These are phyloP conservation scores for Lachnellula hyalina DNA, from an alignment of 2,329 filamentous ascomycete genomes.

Conservation along the genomic window DNA sequence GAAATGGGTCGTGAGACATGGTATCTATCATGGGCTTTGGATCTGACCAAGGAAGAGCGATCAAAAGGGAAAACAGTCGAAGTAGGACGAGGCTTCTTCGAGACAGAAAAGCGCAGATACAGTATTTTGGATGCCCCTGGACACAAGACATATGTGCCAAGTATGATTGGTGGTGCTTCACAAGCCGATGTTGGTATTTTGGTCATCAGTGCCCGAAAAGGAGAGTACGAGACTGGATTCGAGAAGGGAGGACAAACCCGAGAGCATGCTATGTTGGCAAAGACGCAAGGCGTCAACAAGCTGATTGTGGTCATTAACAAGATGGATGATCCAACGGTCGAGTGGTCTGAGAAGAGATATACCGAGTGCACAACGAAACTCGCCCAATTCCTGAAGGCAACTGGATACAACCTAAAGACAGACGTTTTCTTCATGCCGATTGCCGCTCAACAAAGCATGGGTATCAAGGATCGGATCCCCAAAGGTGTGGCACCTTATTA, in stretches of 20 bases:
- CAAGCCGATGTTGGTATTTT: conserved; percentile 92
- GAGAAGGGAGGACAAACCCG: conserved; percentile 94
- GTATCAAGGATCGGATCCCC: conserved; percentile 84
- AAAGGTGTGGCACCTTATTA: conserved; percentile 77
- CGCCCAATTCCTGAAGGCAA: conserved; percentile 77
- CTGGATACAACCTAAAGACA: conserved; percentile 90
- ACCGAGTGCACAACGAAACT: conserved; percentile 92
- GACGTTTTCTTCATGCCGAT: conserved; percentile 96
- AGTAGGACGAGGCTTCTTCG: conserved; percentile 92
- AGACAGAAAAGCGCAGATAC: conserved; percentile 94
- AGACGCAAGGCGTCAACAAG: conserved; percentile 98
- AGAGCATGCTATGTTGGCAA: conserved; percentile 95
- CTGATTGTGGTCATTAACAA: conserved; percentile 95
- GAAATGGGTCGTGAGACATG: conserved; percentile 94
- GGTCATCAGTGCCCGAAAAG: conserved; percentile 93
- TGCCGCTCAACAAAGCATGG: conserved; percentile 77
- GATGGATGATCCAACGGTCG: conserved; percentile 96
- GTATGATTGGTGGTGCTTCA: conserved; percentile 94
- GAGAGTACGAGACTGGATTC: conserved; percentile 98
- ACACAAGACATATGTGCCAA: conserved; percentile 96
- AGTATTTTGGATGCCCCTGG: conserved; percentile 95
- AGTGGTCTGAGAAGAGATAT: conserved; percentile 92
- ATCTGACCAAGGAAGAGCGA: conserved; percentile 94
- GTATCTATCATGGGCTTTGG: conserved; percentile 98
- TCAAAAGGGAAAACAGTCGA: conserved; percentile 97